Conservation (phyloP, 306 rosid genomes). For the Fagus sylvatica region DNA sequence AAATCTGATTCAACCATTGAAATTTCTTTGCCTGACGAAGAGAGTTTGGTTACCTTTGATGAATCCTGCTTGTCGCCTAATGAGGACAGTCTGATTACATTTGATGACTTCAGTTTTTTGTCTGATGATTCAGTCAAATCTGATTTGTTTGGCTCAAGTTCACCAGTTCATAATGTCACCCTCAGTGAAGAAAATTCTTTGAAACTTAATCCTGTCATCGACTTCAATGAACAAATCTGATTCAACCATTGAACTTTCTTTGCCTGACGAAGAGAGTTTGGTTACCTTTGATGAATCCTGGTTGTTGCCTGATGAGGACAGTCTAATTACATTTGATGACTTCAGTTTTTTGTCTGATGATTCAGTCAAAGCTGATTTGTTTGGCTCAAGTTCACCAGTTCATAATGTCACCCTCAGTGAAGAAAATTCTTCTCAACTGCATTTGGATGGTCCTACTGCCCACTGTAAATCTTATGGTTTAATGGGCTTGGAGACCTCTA, state of each 20-base stretch:
- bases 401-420: conserved; percentile 28
- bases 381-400: conserved; percentile 31
- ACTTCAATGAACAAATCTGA: conserved; percentile 25
- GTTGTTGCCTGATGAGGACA: conserved; percentile 28
- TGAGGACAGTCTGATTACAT: conserved; percentile 14
- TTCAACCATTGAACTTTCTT: conserved; percentile 28
- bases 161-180: conserved; percentile 24
- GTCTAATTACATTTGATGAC: conserved; percentile 26
- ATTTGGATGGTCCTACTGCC: conserved; percentile 13
- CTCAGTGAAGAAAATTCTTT: background rate
- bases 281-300: conserved; percentile 43
- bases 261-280: conserved; percentile 67
- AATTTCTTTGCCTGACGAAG: conserved; percentile 57
- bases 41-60: conserved; percentile 53
- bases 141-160: conserved; percentile 28
- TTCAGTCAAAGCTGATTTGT: conserved; percentile 22
- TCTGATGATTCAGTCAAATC: conserved; percentile 23
- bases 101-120: conserved; percentile 32
- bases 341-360: conserved; percentile 28
- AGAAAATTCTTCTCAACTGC: conserved; percentile 24
- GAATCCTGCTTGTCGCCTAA: conserved; percentile 33
- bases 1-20: conserved; percentile 24
- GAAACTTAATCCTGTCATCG: conserved; percentile 25
- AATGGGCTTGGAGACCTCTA: conserved; percentile 10
- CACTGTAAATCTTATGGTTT: conserved; percentile 5